These are phyloP conservation scores for Wickerhamomyces ciferrii DNA, from an alignment of 805 yeast species.

Conservation along the genomic window DNA sequence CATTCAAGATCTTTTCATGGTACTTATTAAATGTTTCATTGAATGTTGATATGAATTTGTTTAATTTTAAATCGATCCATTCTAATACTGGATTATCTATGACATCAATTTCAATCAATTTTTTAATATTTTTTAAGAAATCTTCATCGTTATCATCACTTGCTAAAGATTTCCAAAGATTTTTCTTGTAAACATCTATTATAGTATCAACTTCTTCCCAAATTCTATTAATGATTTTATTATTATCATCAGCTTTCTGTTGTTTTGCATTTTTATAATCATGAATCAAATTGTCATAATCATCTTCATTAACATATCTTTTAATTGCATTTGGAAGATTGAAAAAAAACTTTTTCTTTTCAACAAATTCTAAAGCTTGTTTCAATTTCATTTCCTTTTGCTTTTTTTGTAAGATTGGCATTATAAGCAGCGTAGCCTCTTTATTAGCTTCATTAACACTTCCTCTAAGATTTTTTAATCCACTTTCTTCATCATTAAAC, in stretches of 20 bases:
- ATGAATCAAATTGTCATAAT: constrained; percentile 51
- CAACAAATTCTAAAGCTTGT: constrained; percentile 44
- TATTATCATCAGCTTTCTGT: constrained; percentile 18
- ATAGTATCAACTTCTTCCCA: constrained; percentile 53
- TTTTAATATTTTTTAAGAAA: constrained; percentile 43
- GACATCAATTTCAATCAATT: constrained; percentile 56
- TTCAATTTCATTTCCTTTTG: constrained; percentile 43
- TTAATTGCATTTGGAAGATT: constrained; percentile 50
- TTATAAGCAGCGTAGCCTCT: constrained; percentile 45
- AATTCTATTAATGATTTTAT: constrained; percentile 40
- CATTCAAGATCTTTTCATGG: constrained; percentile 31
- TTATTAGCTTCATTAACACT: constrained; percentile 44
- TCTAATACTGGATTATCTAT: constrained; percentile 59
- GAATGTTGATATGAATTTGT: constrained; percentile 31
- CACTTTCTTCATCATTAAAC: constrained; percentile 15
- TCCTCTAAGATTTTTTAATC: constrained; percentile 30
- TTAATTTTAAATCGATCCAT: constrained; percentile 52
- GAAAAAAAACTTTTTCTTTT: constrained; percentile 46
- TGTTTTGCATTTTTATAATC: constrained; percentile 51
- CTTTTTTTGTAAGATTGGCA: constrained; percentile 53
- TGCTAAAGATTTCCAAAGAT: constrained; percentile 44
- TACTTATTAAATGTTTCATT: constrained; percentile 37
- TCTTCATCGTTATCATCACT: constrained; percentile 11
- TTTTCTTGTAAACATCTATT: constrained; percentile 47
- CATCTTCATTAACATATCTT: constrained; percentile 37